phyloP scores from a whole-genome alignment of 2,329 filamentous ascomycete genomes.

The Neopestalotiopsis sp. region DNA sequence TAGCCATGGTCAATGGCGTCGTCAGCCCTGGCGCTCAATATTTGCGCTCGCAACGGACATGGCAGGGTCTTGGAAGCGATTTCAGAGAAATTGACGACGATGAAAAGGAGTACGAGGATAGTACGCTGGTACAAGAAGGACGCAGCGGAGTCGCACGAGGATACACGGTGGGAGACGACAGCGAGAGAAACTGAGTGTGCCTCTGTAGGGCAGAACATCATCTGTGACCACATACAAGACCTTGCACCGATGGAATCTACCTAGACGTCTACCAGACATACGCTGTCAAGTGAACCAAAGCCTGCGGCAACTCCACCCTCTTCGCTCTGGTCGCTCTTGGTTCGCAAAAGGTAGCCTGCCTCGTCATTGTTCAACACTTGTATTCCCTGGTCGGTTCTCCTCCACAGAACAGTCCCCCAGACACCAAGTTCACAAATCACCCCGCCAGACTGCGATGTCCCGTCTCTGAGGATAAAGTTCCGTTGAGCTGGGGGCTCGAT shows the following conservation, averaged over 20 bases:
- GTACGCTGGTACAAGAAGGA: constrained; percentile 81
- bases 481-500: constrained; percentile 82
- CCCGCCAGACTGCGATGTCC: constrained; percentile 77
- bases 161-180: constrained; percentile 74
- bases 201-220: not conserved
- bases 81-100: constrained; percentile 69
- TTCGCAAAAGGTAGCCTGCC: constrained; percentile 87
- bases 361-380: constrained; percentile 78
- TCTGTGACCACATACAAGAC: no score
- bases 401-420: constrained; percentile 90
- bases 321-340: constrained; percentile 91
- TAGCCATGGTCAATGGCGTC: constrained; percentile 83
- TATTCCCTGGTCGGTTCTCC: constrained; percentile 47
- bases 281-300: constrained; percentile 89
- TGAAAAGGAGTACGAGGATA: constrained; percentile 59
- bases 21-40: constrained; percentile 93
- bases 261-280: constrained; percentile 49
- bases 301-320: constrained; percentile 96
- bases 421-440: constrained; percentile 93
- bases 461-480: constrained; percentile 86
- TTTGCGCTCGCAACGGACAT: constrained; percentile 80
- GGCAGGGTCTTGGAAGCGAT: constrained; percentile 91
- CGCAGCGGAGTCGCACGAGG: constrained; percentile 87
- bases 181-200: constrained; percentile 34
- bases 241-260: no score